phyloP scores from a whole-genome alignment of 129 eudicot genomes.

The Flaveria bidentis region DNA sequence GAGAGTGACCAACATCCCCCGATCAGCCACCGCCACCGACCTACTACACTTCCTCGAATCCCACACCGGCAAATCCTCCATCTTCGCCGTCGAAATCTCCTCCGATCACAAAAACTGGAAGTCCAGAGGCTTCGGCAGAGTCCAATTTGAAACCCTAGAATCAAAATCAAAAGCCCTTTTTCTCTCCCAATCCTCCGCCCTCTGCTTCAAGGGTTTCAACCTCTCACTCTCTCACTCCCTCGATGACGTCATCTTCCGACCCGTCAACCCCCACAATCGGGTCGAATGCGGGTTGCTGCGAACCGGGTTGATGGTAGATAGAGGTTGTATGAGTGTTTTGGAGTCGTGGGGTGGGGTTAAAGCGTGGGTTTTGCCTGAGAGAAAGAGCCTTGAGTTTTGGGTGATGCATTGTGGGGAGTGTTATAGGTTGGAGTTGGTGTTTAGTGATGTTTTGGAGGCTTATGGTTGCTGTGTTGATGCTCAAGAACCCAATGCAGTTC shows the following conservation, averaged over 20 bases:
- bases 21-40: constrained; percentile 62
- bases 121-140: constrained; percentile 74
- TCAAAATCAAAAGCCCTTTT: constrained; percentile 45
- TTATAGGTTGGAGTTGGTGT: constrained; percentile 75
- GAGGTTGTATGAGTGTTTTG: constrained; percentile 55
- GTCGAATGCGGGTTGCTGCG: constrained; percentile 45
- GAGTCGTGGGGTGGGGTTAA: constrained; percentile 69
- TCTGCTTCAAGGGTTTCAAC: constrained; percentile 52
- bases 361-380: constrained; percentile 77
- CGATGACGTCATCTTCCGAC: constrained; percentile 64
- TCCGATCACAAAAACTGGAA: constrained; percentile 91
- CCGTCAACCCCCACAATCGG: constrained; percentile 52
- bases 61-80: constrained; percentile 49
- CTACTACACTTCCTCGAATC: constrained; percentile 60
- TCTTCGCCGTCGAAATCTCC: constrained; percentile 71
- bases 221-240: constrained; percentile 51
- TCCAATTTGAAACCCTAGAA: constrained; percentile 70
- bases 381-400: constrained; percentile 57
- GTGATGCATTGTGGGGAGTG: constrained; percentile 37
- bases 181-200: constrained; percentile 32
- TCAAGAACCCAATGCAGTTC: constrained; percentile 54
- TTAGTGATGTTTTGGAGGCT: constrained; percentile 69
- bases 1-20: constrained; percentile 65
- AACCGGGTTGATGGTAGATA: constrained; percentile 52
- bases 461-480: constrained; percentile 46